Base-by-base conservation (phyloP, 441 rosid genomes). In the Pelargonium fulgidum region DNA sequence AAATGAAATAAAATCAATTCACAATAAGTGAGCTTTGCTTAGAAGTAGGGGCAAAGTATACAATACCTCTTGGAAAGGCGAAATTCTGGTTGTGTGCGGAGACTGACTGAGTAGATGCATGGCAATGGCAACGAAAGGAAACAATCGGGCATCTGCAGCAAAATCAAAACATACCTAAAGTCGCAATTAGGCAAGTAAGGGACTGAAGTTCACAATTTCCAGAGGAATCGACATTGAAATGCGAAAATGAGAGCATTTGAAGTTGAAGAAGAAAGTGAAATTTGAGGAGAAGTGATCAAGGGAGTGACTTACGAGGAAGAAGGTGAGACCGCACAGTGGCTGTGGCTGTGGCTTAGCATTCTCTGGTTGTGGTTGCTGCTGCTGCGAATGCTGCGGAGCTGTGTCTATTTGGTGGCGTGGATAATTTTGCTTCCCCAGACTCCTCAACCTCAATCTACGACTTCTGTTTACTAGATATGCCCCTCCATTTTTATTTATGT, bases 71-170 rank as follows among this genome's bases (percentile, higher is more conserved):
- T 0, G 76, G 44, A 67, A 81, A 67, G 48, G 86, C 81, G 69
- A 67, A 77, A 11, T 20, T 75, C 7, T 71, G 64, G 68, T 58
- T 71, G 70, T 10, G 72, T 33, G 82, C 78, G 70, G 75, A 77
- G 22, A 72, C 56, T 14, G 79, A 75, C 66, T 70, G 86, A 70
- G 76, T 72, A 50, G 84, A 73, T 29, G 67, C 58, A 66, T 82
- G 79, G 63, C 73, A 75, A 52, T 66, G 75, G 70, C 73, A 68
- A 67, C 74, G 76, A 70, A 68, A 72, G 33, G 79, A 78, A 73
- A 76, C 64, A 62, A 70, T 69, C 48, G 89, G 82, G 79, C 70
- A 73, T 72, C 91, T 86, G 84, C 80, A 73, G 73, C 48, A 44
- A 58, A 58, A 54, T 14, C 61, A 54, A 58, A 58, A 58, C n/a